phyloP scores from a whole-genome alignment of 495 filamentous ascomycete genomes.

The Neurospora tetrasperma region DNA sequence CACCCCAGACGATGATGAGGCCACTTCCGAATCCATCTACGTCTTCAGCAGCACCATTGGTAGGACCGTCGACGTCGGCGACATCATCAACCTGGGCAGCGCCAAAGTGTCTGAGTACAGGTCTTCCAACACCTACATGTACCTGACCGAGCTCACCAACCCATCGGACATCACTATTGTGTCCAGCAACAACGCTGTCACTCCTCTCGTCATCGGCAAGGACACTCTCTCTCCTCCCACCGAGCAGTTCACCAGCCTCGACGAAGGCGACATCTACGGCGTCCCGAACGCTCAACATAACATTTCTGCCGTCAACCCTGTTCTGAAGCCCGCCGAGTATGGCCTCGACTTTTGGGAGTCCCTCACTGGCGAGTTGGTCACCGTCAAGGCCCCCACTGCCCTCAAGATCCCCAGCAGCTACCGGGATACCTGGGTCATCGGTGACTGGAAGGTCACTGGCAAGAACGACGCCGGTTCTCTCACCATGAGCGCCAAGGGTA shows the following conservation, averaged over 20 bases:
- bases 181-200: conserved; percentile 32
- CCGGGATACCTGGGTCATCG: conserved; percentile 53
- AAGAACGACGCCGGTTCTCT: conserved; percentile 44
- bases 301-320: conserved; percentile 44
- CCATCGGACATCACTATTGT: conserved; percentile 37
- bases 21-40: conserved; percentile 43
- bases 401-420: conserved; percentile 44
- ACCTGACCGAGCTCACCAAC: conserved; percentile 44
- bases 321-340: conserved; percentile 40
- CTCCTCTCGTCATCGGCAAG: conserved; percentile 44
- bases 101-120: conserved; percentile 44
- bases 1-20: conserved; percentile 32
- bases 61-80: conserved; percentile 38
- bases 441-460: conserved; percentile 44
- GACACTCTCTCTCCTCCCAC: conserved; percentile 41
- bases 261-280: conserved; percentile 42
- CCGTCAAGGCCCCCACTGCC: conserved; percentile 35
- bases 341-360: conserved; percentile 59
- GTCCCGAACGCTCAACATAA: conserved; percentile 43
- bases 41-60: conserved; percentile 38
- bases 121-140: conserved; percentile 38
- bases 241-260: conserved; percentile 39
- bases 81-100: conserved; percentile 45
- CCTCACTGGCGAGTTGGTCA: conserved; percentile 48
- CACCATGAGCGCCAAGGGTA: conserved; percentile 38